Base-by-base conservation (phyloP, 306 rosid species). In the Prinsepia uniflora region DNA sequence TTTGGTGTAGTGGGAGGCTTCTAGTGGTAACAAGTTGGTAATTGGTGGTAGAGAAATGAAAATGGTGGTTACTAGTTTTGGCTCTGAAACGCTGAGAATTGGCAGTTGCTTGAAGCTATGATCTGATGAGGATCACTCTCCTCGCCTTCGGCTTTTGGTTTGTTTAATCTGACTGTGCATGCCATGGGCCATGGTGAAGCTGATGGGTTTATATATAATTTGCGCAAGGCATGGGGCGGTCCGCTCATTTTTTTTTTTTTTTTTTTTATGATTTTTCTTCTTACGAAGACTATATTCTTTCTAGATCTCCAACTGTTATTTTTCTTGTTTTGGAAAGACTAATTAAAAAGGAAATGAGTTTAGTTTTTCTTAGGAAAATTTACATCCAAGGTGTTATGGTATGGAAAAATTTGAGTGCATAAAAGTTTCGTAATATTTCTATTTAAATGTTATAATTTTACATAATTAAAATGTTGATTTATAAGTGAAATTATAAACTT, bases 91-190 rank as follows among this genome's bases (percentile, higher is more conserved):
- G 50, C 61, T 67, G 19, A 61, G 61, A 39, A 39, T 41, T 12
- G 24, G 43, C 6, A 6, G 41, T 12, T 30, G 43, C 48, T 50
- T 56, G 7, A 68, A 43, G 70, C 19, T 20, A 48, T 49, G 71
- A n/a, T n/a, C n/a, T n/a, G n/a, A 67, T 48, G 59, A 49, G 30
- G 34, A 67, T 30, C 45, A 67, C 71, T 2, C 59, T 48, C 43
- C 1, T 58, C 6, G 30, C 18, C 63, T 58, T 30, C 24, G 53
- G 9, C 39, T 10, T 56, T 46, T 5, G 46, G 3, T 17, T 67
- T 67, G 71, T 58, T 58, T 58, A 30, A 58, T 30, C 63, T 12
- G 42, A 13, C 40, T 22, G 2, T 30, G 36, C 36, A 30, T 30
- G 36, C 36, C 36, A 30, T 30, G 36, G 36, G 36, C 36, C 36